These are phyloP conservation scores for Cryphonectria naterciae DNA, from an alignment of 2,329 filamentous ascomycete genomes.

Conservation along the genomic window DNA sequence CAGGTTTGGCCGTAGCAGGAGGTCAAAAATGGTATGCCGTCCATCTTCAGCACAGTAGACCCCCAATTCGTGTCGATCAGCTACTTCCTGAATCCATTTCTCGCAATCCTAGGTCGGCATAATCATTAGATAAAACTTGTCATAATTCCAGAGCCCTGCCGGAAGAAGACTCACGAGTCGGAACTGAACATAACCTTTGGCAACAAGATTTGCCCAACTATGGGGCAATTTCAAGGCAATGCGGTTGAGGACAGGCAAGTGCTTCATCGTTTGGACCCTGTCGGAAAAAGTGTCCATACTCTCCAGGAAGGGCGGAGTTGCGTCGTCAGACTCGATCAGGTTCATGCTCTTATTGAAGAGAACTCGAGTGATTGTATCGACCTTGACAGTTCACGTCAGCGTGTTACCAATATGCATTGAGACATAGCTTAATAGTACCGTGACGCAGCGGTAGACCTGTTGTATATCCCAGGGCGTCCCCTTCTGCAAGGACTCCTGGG, in stretches of 20 bases:
- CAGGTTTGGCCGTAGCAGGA: slow-evolving; percentile 1
- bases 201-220: background rate
- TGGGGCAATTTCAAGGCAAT: slow-evolving; percentile 1
- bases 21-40: slow-evolving; percentile 11
- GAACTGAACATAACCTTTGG: slow-evolving; percentile 1
- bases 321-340: background rate
- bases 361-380: slow-evolving; percentile 3
- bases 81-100: slow-evolving; percentile 4
- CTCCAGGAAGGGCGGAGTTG: background rate
- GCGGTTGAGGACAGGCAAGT: slow-evolving; percentile 4
- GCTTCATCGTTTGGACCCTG: background rate
- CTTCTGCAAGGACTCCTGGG: background rate
- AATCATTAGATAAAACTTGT: background rate
- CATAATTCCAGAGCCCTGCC: background rate
- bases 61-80: background rate
- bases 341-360: slow-evolving; percentile 13
- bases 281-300: slow-evolving; percentile 7
- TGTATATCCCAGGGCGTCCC: background rate
- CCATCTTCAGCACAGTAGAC: slow-evolving; percentile 11
- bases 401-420: background rate
- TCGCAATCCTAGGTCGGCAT: background rate
- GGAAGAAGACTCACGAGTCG: background rate
- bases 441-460: background rate
- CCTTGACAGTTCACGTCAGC: background rate
- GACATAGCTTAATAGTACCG: background rate